Percentiles rank a stretch among this genome's conserved stretches.
These are phyloP conservation scores for Boletales sp. DNA, from an alignment of 768 basidiomycete species.

Conservation along the genomic window DNA sequence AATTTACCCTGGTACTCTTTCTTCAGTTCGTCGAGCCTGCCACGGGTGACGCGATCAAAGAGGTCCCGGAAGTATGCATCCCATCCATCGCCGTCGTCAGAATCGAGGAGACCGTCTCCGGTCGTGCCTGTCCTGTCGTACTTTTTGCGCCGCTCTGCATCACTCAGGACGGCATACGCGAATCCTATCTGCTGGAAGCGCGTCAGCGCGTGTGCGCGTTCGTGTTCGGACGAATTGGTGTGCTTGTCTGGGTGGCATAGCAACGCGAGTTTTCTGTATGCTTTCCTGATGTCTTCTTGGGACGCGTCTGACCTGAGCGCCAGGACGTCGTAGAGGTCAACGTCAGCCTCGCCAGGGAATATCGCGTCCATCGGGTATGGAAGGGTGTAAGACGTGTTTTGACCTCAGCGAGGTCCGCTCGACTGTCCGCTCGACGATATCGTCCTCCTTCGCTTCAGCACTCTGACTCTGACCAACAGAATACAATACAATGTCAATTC, in stretches of 20 bases:
- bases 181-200: constrained; percentile 94
- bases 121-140: constrained; percentile 89
- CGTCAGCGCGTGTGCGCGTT: constrained; percentile 62
- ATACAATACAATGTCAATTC: background rate
- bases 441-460: no score
- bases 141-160: constrained; percentile 65
- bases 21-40: constrained; percentile 90
- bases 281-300: constrained; percentile 69
- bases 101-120: constrained; percentile 67
- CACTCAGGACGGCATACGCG: constrained; percentile 85
- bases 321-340: constrained; percentile 79
- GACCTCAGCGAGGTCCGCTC: no score
- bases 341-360: constrained; percentile 68
- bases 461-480: no score
- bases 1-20: constrained; percentile 79
- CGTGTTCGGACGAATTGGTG: constrained; percentile 50
- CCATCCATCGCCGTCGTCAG: constrained; percentile 82
- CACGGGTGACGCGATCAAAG: constrained; percentile 83
- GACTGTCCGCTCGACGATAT: no score
- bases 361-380: constrained; percentile 32
- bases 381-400: no score
- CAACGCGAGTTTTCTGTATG: constrained; percentile 84
- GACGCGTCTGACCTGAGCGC: constrained; percentile 51
- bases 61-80: constrained; percentile 91
- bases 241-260: constrained; percentile 91